Evolutionary conservation across 148 eudicot genomes (phyloP).

Genomic region (Selenicereus undatus): DNA sequence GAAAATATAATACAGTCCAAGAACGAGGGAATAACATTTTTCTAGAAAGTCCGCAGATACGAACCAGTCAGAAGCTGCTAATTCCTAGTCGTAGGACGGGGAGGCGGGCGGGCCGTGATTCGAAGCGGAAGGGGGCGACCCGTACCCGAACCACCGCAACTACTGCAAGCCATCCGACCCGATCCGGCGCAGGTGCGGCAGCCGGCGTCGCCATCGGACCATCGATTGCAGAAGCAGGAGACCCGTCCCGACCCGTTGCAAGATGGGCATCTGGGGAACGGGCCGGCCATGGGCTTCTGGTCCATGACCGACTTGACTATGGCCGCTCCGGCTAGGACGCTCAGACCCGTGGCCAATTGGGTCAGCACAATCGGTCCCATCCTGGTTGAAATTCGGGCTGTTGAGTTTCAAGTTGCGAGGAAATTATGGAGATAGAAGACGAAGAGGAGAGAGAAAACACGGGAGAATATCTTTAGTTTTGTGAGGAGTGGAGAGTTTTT

Average conservation of each 20-base stretch:
- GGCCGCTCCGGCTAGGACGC: slow-evolving; percentile 77
- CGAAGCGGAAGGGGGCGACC: slow-evolving; percentile 73
- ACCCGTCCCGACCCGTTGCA: slow-evolving; percentile 90
- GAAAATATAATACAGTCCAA: not conserved
- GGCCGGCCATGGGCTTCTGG: slow-evolving; percentile 57
- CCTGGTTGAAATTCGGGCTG: not conserved
- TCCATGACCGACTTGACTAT: slow-evolving; percentile 64
- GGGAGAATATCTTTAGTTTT: not conserved
- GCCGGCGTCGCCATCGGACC: slow-evolving; percentile 90
- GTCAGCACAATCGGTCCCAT: slow-evolving; percentile 65
- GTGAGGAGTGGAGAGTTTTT: slow-evolving; percentile 1
- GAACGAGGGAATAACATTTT: not conserved
- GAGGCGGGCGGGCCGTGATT: slow-evolving; percentile 37
- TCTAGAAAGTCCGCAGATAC: not conserved
- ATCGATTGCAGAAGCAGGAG: slow-evolving; percentile 64
- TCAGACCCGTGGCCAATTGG: slow-evolving; percentile 62
- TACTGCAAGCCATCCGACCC: slow-evolving; percentile 66
- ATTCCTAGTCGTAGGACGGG: slow-evolving; percentile 10
- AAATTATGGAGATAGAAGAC: not conserved
- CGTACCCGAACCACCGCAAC: slow-evolving; percentile 88
- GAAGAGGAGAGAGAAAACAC: not conserved
- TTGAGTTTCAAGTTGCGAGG: not conserved
- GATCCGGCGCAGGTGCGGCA: slow-evolving; percentile 75
- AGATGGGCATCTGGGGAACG: slow-evolving; percentile 56
- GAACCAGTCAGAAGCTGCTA: not conserved